Conservation (phyloP, 169 alveolate genomes). For the Pseudocohnilembus persalinus region DNA sequence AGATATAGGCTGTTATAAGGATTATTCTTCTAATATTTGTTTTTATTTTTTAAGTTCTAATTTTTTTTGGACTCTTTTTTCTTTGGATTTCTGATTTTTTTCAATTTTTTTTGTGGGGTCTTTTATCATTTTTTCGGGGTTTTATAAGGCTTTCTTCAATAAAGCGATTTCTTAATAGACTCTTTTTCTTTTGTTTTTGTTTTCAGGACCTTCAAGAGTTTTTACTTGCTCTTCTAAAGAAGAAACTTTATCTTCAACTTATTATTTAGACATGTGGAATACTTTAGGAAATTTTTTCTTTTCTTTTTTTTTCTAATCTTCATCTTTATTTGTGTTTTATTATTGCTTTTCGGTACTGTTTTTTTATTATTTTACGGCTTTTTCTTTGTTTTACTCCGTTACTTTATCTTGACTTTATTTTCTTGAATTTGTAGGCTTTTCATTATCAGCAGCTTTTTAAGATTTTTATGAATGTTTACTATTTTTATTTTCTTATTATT, state of each 20-base stretch:
- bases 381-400: not conserved
- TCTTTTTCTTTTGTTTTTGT: conserved; percentile 38
- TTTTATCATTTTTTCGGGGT: conserved; percentile 22
- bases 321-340: not conserved
- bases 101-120: conserved; percentile 44
- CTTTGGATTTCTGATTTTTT: conserved; percentile 41
- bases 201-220: conserved; percentile 37
- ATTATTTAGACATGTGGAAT: conserved; percentile 31
- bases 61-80: conserved; percentile 53
- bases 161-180: conserved; percentile 26
- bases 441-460: not conserved
- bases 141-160: conserved; percentile 25
- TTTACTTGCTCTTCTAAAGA: conserved; percentile 31
- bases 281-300: not conserved
- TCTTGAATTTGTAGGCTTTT: too few relatives aligned
- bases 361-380: not conserved
- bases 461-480: not conserved
- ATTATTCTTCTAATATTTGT: conserved; percentile 40
- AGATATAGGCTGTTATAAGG: too few relatives aligned
- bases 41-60: conserved; percentile 42
- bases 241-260: conserved; percentile 44
- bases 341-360: not conserved
- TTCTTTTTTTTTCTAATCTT: not conserved
- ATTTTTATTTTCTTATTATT: conserved; percentile 4
- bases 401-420: not conserved